These are phyloP conservation scores for Sporisorium sorghi DNA, from an alignment of 1,284 basidiomycete genomes.

Conservation along the genomic window DNA sequence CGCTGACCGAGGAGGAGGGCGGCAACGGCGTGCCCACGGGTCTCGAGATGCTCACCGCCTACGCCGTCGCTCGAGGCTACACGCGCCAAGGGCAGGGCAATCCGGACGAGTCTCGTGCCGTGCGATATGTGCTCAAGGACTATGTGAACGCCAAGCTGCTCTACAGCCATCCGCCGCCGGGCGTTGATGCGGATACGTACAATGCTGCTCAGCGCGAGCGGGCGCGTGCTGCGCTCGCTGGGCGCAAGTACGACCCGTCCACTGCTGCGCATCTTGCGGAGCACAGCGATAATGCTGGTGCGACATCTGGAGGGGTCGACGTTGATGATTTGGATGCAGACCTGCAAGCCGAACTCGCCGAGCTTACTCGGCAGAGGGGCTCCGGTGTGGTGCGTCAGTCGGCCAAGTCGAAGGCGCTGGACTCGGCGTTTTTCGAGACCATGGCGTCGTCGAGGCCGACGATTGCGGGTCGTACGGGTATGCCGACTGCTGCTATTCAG, in stretches of 20 bases:
- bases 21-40: slow-evolving; percentile 82
- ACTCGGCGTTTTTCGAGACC: slow-evolving; percentile 84
- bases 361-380: slow-evolving; percentile 12
- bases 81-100: slow-evolving; percentile 94
- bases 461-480: slow-evolving; percentile 71
- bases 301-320: background rate
- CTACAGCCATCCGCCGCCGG: slow-evolving; percentile 84
- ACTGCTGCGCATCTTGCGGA: slow-evolving; percentile 32
- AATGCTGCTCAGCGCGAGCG: slow-evolving; percentile 80
- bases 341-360: slow-evolving; percentile 15
- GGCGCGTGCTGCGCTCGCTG: slow-evolving; percentile 72
- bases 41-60: slow-evolving; percentile 85
- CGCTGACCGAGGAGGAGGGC: slow-evolving; percentile 81
- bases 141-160: slow-evolving; percentile 95
- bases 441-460: slow-evolving; percentile 75
- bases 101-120: slow-evolving; percentile 93
- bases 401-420: slow-evolving; percentile 73
- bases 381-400: slow-evolving; percentile 17
- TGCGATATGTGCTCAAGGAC: slow-evolving; percentile 94
- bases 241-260: slow-evolving; percentile 40
- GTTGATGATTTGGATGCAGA: slow-evolving; percentile 37
- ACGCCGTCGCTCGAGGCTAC: slow-evolving; percentile 85
- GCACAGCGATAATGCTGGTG: slow-evolving; percentile 2
- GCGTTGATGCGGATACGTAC: slow-evolving; percentile 77
- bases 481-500: slow-evolving; percentile 44